A percentile compares a stretch with the other conserved stretches of the same genome.
phyloP scores from a whole-genome alignment of 2,329 filamentous ascomycete genomes.

The Botryotinia calthae region DNA sequence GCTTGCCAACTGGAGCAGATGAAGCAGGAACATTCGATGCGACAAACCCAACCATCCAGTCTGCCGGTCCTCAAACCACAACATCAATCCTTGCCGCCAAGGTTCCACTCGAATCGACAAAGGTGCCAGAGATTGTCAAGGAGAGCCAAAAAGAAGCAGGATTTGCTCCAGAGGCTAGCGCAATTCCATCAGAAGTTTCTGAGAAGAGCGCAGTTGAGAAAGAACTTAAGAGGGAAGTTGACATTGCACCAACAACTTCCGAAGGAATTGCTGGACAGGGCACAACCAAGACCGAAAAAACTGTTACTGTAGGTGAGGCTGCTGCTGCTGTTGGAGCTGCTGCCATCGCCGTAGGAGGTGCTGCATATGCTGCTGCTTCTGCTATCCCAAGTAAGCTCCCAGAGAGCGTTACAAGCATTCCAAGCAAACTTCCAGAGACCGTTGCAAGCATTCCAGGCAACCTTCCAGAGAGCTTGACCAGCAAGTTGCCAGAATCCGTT shows the following conservation, averaged over 20 bases:
- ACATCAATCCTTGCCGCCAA: constrained; percentile 45
- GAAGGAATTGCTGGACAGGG: constrained; percentile 53
- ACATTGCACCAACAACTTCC: constrained; percentile 56
- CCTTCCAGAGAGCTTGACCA: constrained; percentile 53
- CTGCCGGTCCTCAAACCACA: constrained; percentile 46
- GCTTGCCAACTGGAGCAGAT: constrained; percentile 60
- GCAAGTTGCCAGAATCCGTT: constrained; percentile 53
- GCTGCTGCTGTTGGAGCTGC: constrained; percentile 47
- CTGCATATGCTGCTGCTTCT: constrained; percentile 45
- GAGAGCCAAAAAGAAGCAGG: constrained; percentile 69
- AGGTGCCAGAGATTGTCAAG: constrained; percentile 63
- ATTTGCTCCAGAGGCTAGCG: constrained; percentile 65
- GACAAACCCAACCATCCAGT: constrained; percentile 52
- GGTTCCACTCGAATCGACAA: constrained; percentile 43
- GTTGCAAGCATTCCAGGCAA: constrained; percentile 44
- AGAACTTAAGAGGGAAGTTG: constrained; percentile 66
- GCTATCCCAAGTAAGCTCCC: constrained; percentile 52
- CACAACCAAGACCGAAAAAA: constrained; percentile 53
- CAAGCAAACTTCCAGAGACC: constrained; percentile 51
- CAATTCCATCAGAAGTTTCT: constrained; percentile 60
- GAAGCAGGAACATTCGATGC: constrained; percentile 51
- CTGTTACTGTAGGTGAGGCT: constrained; percentile 44
- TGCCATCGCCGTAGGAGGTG: constrained; percentile 44
- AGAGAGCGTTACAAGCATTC: constrained; percentile 46
- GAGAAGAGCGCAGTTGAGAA: constrained; percentile 71